phyloP scores from a whole-genome alignment of 352 stramenopile species.

The Globisporangium acanthophoron region DNA sequence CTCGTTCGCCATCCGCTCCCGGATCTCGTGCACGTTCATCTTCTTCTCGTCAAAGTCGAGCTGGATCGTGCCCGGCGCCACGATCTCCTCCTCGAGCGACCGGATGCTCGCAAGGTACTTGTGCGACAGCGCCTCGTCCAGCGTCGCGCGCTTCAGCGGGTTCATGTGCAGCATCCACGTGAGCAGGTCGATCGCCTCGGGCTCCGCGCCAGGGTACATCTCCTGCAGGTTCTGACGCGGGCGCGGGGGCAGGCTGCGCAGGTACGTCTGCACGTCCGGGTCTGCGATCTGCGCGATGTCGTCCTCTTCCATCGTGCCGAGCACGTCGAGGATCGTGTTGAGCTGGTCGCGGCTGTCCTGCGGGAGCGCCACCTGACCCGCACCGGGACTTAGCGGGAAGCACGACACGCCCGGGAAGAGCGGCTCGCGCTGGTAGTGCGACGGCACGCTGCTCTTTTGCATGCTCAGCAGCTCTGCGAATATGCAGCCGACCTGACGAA shows the following conservation, averaged over 20 bases:
- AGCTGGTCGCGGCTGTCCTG: slow-evolving; percentile 84
- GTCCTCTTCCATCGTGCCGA: slow-evolving; percentile 82
- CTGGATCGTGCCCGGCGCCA: slow-evolving; percentile 75
- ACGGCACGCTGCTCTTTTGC: slow-evolving; percentile 94
- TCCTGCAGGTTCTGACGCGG: slow-evolving; percentile 70
- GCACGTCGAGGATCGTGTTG: slow-evolving; percentile 85
- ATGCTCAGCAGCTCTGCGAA: slow-evolving; percentile 95
- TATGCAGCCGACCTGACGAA: slow-evolving; percentile 88
- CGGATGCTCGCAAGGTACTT: slow-evolving; percentile 84
- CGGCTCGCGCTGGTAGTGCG: slow-evolving; percentile 91
- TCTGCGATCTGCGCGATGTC: slow-evolving; percentile 84
- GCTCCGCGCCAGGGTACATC: slow-evolving; percentile 81
- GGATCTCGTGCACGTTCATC: slow-evolving; percentile 76
- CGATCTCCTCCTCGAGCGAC: slow-evolving; percentile 80
- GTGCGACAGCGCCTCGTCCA: slow-evolving; percentile 79
- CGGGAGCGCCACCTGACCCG: slow-evolving; percentile 64
- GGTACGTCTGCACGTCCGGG: slow-evolving; percentile 76
- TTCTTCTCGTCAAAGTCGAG: slow-evolving; percentile 86
- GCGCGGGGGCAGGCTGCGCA: slow-evolving; percentile 65
- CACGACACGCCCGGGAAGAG: slow-evolving; percentile 94
- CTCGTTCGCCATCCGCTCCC: slow-evolving; percentile 74
- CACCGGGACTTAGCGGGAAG: slow-evolving; percentile 76
- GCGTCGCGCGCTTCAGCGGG: slow-evolving; percentile 64
- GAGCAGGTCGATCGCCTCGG: slow-evolving; percentile 74
- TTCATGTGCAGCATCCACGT: slow-evolving; percentile 87